Evolutionary conservation across 768 basidiomycete species (phyloP), one percentile per base, ranked within the genome.

Genomic region (Mycena epipterygia): DNA sequence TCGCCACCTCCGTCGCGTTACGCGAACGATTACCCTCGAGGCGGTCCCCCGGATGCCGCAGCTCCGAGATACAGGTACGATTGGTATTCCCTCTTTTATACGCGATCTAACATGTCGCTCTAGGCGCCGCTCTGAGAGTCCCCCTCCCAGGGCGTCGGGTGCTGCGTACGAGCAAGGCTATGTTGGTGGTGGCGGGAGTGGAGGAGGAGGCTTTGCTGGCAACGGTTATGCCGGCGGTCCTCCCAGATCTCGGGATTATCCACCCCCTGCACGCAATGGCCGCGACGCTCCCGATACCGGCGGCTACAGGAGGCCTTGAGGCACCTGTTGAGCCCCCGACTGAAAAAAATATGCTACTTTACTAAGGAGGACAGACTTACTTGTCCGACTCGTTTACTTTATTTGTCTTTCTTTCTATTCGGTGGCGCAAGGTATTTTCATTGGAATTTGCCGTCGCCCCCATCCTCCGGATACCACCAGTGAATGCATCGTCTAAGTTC

Each of bases 61-160:
- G 83, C 73, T 77, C 83, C 79, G 75, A 85, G 90, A 84, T 85
- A 84, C 70, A 83, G 87, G 85, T 87, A 67, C 46, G n/a, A n/a
- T n/a, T 48, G 46, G n/a, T 5, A 19, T 59, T 8, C 30, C 56
- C 67, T 60, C 61, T 21, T 44, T 44, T 29, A 56, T 21, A 30
- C 44, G 68, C n/a, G n/a, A n/a, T 5, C 61, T 25, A 49, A 29
- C 51, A 29, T 23, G n/a, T 44, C 59, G 23, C 60, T 27, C 35
- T 68, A 92, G 92, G 66, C 91, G 93, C 74, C 91, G 93, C 60
- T 95, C 93, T 37, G 86, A 89, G 75, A 94, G 93, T 74, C 91
- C 91, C 64, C 86, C 87, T 70, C 81, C 87, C 65, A 84, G 89
- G 48, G 82, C 88, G 68, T 79, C 81, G 75, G 78, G 79, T 27